phyloP scores from a whole-genome alignment of 202 grass and related monocot genomes.

The Panicum hallii region DNA sequence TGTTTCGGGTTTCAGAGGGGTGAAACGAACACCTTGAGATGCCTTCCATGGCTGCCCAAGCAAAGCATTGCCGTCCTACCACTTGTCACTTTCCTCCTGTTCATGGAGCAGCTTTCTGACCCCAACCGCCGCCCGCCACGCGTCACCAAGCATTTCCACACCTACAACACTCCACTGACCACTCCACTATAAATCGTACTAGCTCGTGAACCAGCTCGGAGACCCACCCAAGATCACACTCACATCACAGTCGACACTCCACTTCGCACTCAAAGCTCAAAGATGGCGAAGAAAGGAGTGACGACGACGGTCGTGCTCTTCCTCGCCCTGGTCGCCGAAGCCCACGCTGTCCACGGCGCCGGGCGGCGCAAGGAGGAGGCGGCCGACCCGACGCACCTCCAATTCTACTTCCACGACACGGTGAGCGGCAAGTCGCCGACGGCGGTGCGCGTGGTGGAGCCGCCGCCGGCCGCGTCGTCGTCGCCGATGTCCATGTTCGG shows the following conservation, averaged over 20 bases:
- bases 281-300: conserved; percentile 24
- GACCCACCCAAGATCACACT: background rate
- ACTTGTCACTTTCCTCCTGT: background rate
- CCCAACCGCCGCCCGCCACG: background rate
- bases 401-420: conserved; percentile 91
- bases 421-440: conserved; percentile 62
- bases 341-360: background rate
- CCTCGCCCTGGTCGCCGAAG: conserved; percentile 1
- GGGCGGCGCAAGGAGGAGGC: background rate
- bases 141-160: background rate
- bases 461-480: background rate
- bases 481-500: conserved; percentile 46
- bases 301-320: conserved; percentile 15
- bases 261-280: background rate
- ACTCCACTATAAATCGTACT: conserved; percentile 12
- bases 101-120: background rate
- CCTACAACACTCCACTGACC: background rate
- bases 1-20: too few species aligned
- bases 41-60: background rate
- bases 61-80: conserved; percentile 7
- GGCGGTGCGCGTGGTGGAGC: conserved; percentile 37
- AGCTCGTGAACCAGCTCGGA: background rate
- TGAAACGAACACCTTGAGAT: too few species aligned
- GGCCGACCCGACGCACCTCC: conserved; percentile 51
- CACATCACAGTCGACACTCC: background rate